These are phyloP conservation scores for Zostera marina DNA, from an alignment of 116 monocot species.

Conservation along the genomic window DNA sequence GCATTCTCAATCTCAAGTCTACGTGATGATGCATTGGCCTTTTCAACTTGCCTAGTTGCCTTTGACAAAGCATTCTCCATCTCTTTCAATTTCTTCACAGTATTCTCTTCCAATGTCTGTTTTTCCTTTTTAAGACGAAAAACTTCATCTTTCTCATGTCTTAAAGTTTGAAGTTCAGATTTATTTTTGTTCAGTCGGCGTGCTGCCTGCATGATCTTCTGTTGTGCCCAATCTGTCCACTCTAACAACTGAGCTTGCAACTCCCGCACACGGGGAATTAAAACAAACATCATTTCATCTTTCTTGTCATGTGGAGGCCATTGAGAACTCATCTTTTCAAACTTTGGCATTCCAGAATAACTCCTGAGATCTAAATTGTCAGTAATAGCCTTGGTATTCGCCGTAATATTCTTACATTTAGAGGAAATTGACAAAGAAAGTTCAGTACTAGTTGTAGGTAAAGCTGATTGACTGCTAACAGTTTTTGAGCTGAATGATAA, in stretches of 20 bases:
- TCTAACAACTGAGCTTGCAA: constrained; percentile 58
- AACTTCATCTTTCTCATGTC: constrained; percentile 77
- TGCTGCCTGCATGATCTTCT: constrained; percentile 88
- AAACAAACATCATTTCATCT: constrained; percentile 49
- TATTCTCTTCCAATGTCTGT: constrained; percentile 58
- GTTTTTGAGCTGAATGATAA: constrained; percentile 11
- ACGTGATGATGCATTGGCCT: constrained; percentile 31
- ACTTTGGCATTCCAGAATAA: constrained; percentile 11
- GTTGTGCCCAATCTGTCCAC: constrained; percentile 90
- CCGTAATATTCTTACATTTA: constrained; percentile 3
- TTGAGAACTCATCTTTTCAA: constrained; percentile 18
- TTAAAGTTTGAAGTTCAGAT: constrained; percentile 53
- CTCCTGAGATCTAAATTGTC: constrained; percentile 8
- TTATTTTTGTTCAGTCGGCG: constrained; percentile 69
- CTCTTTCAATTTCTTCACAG: constrained; percentile 66
- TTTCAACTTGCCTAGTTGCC: constrained; percentile 49
- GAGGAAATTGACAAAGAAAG: constrained; percentile 58
- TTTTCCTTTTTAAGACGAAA: constrained; percentile 67
- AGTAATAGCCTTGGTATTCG: constrained; percentile 4
- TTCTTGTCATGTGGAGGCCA: constrained; percentile 43
- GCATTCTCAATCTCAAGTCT: constrained; percentile 53
- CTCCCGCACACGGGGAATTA: constrained; percentile 38
- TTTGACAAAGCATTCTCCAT: constrained; percentile 75
- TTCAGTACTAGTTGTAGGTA: constrained; percentile 46
- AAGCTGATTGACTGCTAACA: constrained; percentile 7